Evolutionary conservation across 108 stramenopile species (phyloP), one percentile per base, ranked within the genome.

Genomic region (Cyclotella atomus): DNA sequence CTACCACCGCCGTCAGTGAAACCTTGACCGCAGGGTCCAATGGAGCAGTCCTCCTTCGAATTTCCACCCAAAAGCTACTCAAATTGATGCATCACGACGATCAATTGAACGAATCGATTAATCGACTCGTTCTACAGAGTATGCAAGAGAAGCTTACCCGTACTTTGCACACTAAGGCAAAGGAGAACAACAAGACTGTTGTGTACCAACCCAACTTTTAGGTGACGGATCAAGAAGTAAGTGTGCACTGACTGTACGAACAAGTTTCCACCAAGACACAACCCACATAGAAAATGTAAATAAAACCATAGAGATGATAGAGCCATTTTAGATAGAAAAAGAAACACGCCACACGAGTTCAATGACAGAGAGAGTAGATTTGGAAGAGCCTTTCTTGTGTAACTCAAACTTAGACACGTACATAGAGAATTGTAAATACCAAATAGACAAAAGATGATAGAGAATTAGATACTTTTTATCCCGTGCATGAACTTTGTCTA

Each of bases 31-130:
- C 34, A 12, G 70, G 80, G 41, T 33, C 34, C 35, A 59, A 59
- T 49, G 70, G 80, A 32, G 80, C 80, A 10, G 53, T 66, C 21
- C 30, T 81, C 14, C 75, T 81, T 43, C 80, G 70, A 8, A 65
- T 81, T 7, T 76, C 59, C 19, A 66, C 80, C 21, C 24, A 55
- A 43, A 81, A 72, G 43, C 41, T 81, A 28, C 46, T 77, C 12
- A 41, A 77, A 52, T 59, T 81, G 30, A 76, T 81, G 80, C 35
- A 55, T 21, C 61, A 76, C 47, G 75, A 81, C 34, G 63, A 76
- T 41, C 60, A 81, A 55, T 68, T 81, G 4, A 46, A 55, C 3
- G 2, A 19, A 25, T 79, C 77, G 1, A 56, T 79, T 1, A 70
- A 79, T 32, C 23, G 70, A 44, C 65, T 71, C 4, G 65, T 79